Conservation (phyloP, 306 rosid species). For the Cucurbita ficifolia region DNA sequence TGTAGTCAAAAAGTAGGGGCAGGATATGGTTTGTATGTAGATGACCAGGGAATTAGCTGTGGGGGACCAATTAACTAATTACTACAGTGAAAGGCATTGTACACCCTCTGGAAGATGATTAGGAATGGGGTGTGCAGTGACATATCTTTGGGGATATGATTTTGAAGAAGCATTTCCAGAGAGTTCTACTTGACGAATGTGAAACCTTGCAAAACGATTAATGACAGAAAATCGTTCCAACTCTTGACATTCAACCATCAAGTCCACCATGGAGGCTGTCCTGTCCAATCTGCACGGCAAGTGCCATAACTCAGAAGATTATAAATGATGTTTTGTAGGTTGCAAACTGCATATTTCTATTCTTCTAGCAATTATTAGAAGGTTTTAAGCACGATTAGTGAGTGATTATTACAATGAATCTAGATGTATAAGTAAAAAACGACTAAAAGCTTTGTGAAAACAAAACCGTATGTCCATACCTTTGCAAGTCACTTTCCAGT, state of each 20-base stretch:
- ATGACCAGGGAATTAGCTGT: conserved; percentile 14
- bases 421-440: background rate
- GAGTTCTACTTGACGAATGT: conserved; percentile 24
- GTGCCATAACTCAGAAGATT: background rate
- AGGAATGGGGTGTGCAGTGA: conserved; percentile 30
- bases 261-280: conserved; percentile 24
- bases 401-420: background rate
- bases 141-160: conserved; percentile 27
- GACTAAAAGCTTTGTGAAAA: background rate
- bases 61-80: conserved; percentile 8
- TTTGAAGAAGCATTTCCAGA: conserved; percentile 24
- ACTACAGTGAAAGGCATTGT: conserved; percentile 39
- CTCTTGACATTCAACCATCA: conserved; percentile 36
- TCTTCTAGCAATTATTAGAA: background rate
- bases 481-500: conserved; percentile 27
- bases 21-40: conserved; percentile 10
- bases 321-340: background rate
- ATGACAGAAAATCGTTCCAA: conserved; percentile 44
- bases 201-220: conserved; percentile 49
- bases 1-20: conserved; percentile 9
- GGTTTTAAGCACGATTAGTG: too few relatives aligned
- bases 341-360: background rate
- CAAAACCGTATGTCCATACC: conserved; percentile 13
- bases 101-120: conserved; percentile 36
- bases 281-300: conserved; percentile 33